Percentiles rank a stretch among this genome's conserved stretches.
Evolutionary conservation across 2,329 filamentous ascomycete species (phyloP).

Genomic region (Pyricularia pennisetigena): DNA sequence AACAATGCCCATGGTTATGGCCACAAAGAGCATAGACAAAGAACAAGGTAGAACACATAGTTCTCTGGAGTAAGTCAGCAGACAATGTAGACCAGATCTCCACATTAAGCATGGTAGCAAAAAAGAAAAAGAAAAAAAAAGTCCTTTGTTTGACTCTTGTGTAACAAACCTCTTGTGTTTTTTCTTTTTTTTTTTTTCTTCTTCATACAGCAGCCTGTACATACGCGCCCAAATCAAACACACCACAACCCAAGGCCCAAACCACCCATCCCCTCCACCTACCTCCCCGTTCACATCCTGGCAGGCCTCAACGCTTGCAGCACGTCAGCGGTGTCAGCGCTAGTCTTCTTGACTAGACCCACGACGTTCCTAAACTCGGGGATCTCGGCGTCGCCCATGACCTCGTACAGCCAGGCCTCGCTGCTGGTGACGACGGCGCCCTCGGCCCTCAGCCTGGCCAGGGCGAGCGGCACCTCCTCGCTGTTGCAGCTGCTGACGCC

Average conservation of each 20-base stretch:
- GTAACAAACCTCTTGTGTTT: neutral
- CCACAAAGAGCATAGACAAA: neutral
- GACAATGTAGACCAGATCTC: neutral
- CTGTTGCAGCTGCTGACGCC: conserved; percentile 81
- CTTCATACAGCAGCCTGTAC: neutral
- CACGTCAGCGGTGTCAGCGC: conserved; percentile 57
- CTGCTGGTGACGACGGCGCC: conserved; percentile 76
- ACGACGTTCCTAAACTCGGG: conserved; percentile 65
- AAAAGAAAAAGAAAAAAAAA: conserved; percentile 10
- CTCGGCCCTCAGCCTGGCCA: conserved; percentile 64
- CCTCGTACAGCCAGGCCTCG: conserved; percentile 86
- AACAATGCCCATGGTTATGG: neutral
- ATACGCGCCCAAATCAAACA: neutral
- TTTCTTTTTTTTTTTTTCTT: too few species aligned
- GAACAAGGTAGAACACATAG: neutral
- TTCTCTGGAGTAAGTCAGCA: neutral
- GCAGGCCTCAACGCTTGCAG: conserved; percentile 55
- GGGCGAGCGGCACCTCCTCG: conserved; percentile 70
- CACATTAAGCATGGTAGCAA: conserved; percentile 5
- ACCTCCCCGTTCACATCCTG: conserved; percentile 32
- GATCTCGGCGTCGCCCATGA: conserved; percentile 70
- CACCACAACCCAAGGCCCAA: neutral
- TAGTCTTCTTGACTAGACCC: conserved; percentile 68
- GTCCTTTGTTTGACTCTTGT: neutral
- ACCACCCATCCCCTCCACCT: neutral